phyloP scores from a whole-genome alignment of 2,329 filamentous ascomycete genomes.

The Talaromyces sp. region DNA sequence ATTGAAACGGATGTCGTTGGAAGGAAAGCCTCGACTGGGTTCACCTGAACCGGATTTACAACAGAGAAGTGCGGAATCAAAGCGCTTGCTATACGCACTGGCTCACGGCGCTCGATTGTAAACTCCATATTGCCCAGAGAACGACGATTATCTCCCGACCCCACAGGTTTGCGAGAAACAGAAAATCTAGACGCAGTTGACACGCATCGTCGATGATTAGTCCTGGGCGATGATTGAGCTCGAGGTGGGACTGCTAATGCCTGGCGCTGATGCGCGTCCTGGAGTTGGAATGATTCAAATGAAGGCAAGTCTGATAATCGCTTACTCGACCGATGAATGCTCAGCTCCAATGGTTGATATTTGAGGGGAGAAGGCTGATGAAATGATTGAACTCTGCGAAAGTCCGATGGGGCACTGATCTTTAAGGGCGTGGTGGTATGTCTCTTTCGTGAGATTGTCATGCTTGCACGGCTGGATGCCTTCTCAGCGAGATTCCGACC shows the following conservation, averaged over 20 bases:
- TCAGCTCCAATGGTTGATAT: slow-evolving; percentile 51
- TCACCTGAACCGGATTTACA: slow-evolving; percentile 11
- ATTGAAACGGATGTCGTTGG: not conserved
- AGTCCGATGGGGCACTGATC: slow-evolving; percentile 49
- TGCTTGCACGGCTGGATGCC: slow-evolving; percentile 46
- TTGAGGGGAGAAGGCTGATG: slow-evolving; percentile 14
- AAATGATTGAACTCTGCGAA: slow-evolving; percentile 39
- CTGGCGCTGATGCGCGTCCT: slow-evolving; percentile 27
- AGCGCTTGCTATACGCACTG: slow-evolving; percentile 22
- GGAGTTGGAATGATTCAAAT: slow-evolving; percentile 45
- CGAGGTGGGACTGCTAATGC: slow-evolving; percentile 35
- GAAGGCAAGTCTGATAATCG: slow-evolving; percentile 48
- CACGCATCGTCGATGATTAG: slow-evolving; percentile 22
- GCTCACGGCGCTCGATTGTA: slow-evolving; percentile 19
- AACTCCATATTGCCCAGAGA: slow-evolving; percentile 30
- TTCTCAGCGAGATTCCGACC: slow-evolving; percentile 41
- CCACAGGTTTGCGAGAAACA: slow-evolving; percentile 42
- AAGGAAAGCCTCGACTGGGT: not conserved
- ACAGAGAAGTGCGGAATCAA: slow-evolving; percentile 38
- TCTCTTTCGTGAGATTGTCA: slow-evolving; percentile 44
- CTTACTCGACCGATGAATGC: slow-evolving; percentile 49
- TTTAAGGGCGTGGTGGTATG: slow-evolving; percentile 34
- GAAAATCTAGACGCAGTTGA: slow-evolving; percentile 32
- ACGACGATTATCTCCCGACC: slow-evolving; percentile 31
- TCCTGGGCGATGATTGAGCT: slow-evolving; percentile 29